Conservation (phyloP, 2,329 filamentous ascomycete genomes). For the Hypoxylon sp. region DNA sequence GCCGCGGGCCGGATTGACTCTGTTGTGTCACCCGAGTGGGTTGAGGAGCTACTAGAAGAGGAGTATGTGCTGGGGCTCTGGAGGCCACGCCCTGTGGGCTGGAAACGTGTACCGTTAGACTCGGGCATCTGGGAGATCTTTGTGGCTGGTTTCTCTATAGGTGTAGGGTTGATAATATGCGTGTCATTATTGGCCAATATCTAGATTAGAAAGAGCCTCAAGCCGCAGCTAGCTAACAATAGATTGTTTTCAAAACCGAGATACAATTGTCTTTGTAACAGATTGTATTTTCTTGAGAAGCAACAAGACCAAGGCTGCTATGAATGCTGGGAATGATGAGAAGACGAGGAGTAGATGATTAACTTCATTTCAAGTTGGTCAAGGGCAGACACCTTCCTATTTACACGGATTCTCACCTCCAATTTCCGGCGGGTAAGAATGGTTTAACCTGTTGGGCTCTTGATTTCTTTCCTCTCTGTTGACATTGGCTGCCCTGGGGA, state of each 20-base stretch:
- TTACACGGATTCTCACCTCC: conserved; percentile 30
- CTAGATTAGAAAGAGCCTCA: conserved; percentile 19
- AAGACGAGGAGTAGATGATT: conserved; percentile 26
- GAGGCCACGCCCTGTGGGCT: conserved; percentile 16
- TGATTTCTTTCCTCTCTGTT: conserved; percentile 27
- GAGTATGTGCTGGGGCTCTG: conserved; percentile 15
- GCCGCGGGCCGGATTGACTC: conserved; percentile 36
- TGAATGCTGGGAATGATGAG: conserved; percentile 14
- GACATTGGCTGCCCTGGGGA: conserved; percentile 29
- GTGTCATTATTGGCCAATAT: conserved; percentile 45
- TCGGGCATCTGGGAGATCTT: conserved; percentile 40
- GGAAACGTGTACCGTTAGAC: conserved; percentile 18
- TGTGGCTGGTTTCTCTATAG: conserved; percentile 17
- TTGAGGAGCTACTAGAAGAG: conserved; percentile 38
- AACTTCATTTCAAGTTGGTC: conserved; percentile 23
- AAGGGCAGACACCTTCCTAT: conserved; percentile 27
- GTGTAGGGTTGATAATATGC: conserved; percentile 20
- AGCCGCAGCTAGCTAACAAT: conserved; percentile 17
- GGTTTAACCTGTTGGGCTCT: conserved; percentile 22
- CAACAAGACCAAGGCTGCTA: conserved; percentile 18
- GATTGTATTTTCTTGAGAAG: conserved; percentile 14
- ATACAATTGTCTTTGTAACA: conserved; percentile 18
- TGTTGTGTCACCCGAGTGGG: conserved; percentile 31
- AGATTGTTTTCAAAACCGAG: conserved; percentile 9
- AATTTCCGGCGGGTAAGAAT: conserved; percentile 12